Base-by-base conservation (phyloP, 371 early-diverging fungal genomes). In the Apophysomyces ossiformis region DNA sequence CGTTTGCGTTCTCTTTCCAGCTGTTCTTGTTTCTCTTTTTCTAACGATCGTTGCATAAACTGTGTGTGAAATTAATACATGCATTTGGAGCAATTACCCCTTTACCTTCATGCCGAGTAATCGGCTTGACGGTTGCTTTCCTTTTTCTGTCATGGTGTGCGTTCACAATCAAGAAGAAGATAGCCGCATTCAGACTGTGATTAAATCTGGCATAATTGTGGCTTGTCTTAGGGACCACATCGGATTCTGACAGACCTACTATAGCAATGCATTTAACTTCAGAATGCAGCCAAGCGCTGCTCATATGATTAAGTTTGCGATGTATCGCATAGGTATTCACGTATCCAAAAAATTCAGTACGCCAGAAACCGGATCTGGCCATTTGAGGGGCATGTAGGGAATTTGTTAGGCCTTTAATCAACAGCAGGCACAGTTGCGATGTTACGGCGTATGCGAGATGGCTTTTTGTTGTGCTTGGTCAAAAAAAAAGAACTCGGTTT, bases 11-110 rank as follows among this genome's bases (percentile, higher is more conserved):
- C 86, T 66, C 65, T 57, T 46, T 77, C 81, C 56, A 81, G 57
- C 37, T 77, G 68, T 43, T 77, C 68, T 59, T 76, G 66, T 41
- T 70, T 65, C 63, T 77, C 78, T 39, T 74, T 79, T 46, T 86
- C 86, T 59, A 83, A 59, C 32, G 77, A 75, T 66, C 86, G 65
- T 78, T 86, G 86, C 86, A 86, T 86, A 69, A 86, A 86, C 84
- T 84, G 74, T 7, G 37, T 8, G 9, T 58, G 35, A 12, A 9
- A 0, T 58, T 32, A 60, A 50, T 45, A 8, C 54, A 50, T 18
- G n/a, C 8, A 7, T 9, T 16, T 21, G 16, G 9, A 7, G 21
- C 21, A 50, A 7, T 41, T 13, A 13, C 0, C 13, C 21, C 9
- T 21, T 37, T 60, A 50, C 61, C 58, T 61, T 67, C 67, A 71